phyloP scores from a whole-genome alignment of 495 filamentous ascomycete genomes.

The Xylaria nigripes region DNA sequence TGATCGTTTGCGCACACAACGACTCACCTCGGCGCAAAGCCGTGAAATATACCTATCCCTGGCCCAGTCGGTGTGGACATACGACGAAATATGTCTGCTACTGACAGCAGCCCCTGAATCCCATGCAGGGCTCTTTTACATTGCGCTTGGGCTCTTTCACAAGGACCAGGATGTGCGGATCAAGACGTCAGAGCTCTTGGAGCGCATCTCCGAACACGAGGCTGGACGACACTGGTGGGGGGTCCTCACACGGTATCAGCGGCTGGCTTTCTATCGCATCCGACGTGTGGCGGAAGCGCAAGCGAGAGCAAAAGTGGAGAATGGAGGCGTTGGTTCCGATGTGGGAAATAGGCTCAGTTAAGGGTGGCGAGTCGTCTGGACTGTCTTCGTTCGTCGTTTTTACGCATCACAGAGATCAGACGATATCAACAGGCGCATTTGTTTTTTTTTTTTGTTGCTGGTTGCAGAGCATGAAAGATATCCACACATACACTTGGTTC shows the following conservation, averaged over 20 bases:
- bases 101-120: conserved; percentile 77
- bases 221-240: conserved; percentile 92
- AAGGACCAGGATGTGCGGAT: conserved; percentile 69
- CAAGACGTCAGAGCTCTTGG: conserved; percentile 69
- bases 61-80: conserved; percentile 63
- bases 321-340: conserved; percentile 18
- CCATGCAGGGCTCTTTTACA: conserved; percentile 83
- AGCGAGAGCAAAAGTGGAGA: conserved; percentile 24
- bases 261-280: conserved; percentile 65
- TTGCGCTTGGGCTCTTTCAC: conserved; percentile 91
- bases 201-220: conserved; percentile 75
- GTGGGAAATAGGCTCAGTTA: conserved; percentile 26
- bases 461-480: neutral
- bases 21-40: conserved; percentile 60
- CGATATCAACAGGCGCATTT: neutral
- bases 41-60: conserved; percentile 77
- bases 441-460: neutral
- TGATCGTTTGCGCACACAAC: conserved; percentile 74
- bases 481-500: neutral
- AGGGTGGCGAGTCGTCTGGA: neutral
- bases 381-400: neutral
- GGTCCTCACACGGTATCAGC: conserved; percentile 77
- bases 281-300: conserved; percentile 54
- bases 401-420: neutral
- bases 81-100: conserved; percentile 85